Percentiles rank a stretch among this genome's conserved stretches.
phyloP scores from a whole-genome alignment of 148 eudicot genomes.

The Silene conica region DNA sequence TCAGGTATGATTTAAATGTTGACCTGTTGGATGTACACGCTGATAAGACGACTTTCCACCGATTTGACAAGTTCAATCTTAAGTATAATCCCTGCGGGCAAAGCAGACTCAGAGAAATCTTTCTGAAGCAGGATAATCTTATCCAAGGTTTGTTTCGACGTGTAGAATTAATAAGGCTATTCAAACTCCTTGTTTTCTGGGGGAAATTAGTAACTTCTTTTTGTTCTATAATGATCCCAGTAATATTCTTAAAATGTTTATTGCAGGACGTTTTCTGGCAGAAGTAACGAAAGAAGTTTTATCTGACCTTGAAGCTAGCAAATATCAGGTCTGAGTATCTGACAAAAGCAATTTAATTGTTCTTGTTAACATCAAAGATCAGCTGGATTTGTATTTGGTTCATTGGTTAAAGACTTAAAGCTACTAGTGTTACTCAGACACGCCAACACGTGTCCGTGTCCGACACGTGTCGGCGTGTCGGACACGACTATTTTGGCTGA shows the following conservation, averaged over 20 bases:
- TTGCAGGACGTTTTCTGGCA: constrained; percentile 68
- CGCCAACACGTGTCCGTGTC: no score
- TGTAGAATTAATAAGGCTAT: not conserved
- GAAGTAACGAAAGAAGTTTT: constrained; percentile 79
- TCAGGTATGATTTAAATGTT: constrained; percentile 77
- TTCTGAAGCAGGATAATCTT: constrained; percentile 78
- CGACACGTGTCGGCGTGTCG: no score
- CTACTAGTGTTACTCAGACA: no score
- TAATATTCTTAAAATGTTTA: not conserved
- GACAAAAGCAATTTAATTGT: not conserved
- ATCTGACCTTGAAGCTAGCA: constrained; percentile 72
- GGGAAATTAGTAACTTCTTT: not conserved
- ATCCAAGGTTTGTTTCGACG: constrained; percentile 53
- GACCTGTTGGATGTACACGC: constrained; percentile 86
- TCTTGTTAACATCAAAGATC: not conserved
- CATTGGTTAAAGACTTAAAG: not conserved
- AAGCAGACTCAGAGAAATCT: constrained; percentile 78
- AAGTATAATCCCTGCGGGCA: constrained; percentile 91
- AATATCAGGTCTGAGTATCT: constrained; percentile 52
- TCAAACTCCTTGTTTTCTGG: not conserved
- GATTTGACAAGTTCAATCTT: constrained; percentile 81
- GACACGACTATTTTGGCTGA: no score
- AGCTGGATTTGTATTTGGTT: not conserved
- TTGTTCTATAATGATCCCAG: not conserved
- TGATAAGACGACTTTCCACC: constrained; percentile 81